Percentiles rank a stretch among this genome's conserved stretches.
Conservation (phyloP, 441 rosid species). For the Pelargonium cotyledonis region DNA sequence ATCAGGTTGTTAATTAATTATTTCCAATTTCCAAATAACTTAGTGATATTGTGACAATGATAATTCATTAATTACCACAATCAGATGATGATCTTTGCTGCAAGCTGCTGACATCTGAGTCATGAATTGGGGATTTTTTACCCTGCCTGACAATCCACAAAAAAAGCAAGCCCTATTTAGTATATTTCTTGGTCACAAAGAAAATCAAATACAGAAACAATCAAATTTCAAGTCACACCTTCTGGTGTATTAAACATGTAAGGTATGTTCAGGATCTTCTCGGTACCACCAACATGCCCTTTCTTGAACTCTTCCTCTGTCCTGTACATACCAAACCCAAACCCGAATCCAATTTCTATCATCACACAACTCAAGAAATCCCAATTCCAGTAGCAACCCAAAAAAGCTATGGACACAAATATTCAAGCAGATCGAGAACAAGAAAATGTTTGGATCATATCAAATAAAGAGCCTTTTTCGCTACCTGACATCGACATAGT, state of each 20-base stretch:
- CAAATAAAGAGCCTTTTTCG: not conserved
- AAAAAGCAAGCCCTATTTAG: too few relatives aligned
- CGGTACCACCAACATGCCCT: not conserved
- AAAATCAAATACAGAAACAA: too few relatives aligned
- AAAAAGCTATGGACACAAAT: not conserved
- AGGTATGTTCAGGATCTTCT: not conserved
- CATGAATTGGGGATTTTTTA: not conserved
- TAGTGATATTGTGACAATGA: not conserved
- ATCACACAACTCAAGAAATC: too few relatives aligned
- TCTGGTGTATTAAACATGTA: not conserved
- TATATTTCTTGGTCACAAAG: too few relatives aligned
- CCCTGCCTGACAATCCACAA: not conserved
- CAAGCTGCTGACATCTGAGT: conserved; percentile 4
- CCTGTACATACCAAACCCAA: not conserved
- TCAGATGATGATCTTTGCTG: conserved; percentile 1
- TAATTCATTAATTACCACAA: not conserved
- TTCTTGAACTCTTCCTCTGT: conserved; percentile 1
- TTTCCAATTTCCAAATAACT: too few relatives aligned
- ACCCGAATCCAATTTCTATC: not conserved
- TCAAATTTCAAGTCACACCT: not conserved
- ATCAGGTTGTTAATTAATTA: too few relatives aligned
- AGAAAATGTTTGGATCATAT: too few relatives aligned
- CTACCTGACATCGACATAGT: not conserved
- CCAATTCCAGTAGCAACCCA: too few relatives aligned
- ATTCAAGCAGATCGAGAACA: too few relatives aligned